Conservation (phyloP, 1,284 basidiomycete species). For the Cystobasidiaceae sp. region DNA sequence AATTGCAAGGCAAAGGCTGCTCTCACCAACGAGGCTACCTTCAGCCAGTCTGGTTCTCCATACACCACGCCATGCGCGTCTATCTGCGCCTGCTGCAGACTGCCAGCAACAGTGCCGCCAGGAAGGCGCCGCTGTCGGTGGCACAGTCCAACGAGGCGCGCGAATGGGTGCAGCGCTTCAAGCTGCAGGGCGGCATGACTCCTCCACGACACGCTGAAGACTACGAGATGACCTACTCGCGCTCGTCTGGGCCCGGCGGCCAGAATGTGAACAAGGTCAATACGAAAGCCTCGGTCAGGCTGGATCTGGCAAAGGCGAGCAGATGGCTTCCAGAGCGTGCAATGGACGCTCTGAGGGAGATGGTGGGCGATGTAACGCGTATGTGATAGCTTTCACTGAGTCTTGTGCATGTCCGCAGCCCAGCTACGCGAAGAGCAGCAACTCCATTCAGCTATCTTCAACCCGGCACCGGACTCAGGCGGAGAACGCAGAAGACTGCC, state of each 20-base stretch:
- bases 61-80: constrained; percentile 1
- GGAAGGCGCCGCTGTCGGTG: constrained; percentile 5
- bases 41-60: background rate
- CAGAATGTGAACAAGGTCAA: constrained; percentile 42
- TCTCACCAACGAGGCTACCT: too few relatives aligned
- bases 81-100: background rate
- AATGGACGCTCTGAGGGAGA: background rate
- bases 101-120: too few relatives aligned
- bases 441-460: constrained; percentile 24
- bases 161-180: constrained; percentile 17
- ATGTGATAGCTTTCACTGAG: background rate
- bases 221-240: constrained; percentile 34
- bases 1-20: too few relatives aligned
- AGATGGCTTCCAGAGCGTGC: constrained; percentile 19
- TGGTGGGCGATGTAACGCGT: background rate
- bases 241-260: constrained; percentile 40
- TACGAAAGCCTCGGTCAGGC: constrained; percentile 39
- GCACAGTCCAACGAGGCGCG: constrained; percentile 3
- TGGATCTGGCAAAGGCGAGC: constrained; percentile 30
- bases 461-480: constrained; percentile 22
- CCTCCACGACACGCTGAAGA: constrained; percentile 27
- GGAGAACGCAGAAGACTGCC: constrained; percentile 23
- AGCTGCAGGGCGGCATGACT: constrained; percentile 5
- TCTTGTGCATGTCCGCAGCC: background rate
- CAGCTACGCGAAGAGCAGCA: constrained; percentile 6